A percentile compares a stretch with the other conserved stretches of the same genome.
Evolutionary conservation across 257 asterid genomes (phyloP).

Genomic region (Solanum boliviense): DNA sequence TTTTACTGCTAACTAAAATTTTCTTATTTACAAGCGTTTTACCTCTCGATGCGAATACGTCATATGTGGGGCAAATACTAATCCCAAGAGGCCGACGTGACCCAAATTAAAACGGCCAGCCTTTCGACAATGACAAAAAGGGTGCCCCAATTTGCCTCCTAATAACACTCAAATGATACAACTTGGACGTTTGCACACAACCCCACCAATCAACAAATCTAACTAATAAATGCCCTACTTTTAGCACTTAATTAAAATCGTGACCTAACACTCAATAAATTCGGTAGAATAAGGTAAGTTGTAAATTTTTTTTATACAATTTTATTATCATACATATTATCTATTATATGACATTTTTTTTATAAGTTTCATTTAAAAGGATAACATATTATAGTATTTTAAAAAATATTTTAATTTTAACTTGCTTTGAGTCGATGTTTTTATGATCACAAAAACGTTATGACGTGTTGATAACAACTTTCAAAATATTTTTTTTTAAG

Average conservation of each 20-base stretch:
- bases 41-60: not conserved
- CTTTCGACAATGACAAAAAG: not conserved
- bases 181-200: not conserved
- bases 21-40: not conserved
- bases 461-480: not conserved
- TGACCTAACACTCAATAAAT: not conserved
- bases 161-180: not conserved
- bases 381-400: too few species aligned
- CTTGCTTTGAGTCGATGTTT: not conserved
- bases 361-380: not conserved
- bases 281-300: too few species aligned
- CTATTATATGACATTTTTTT: not conserved
- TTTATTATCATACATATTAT: not conserved
- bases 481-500: not conserved
- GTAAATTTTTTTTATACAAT: too few species aligned
- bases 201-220: not conserved
- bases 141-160: not conserved
- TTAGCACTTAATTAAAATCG: not conserved
- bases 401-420: not conserved
- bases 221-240: not conserved
- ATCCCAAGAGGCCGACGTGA: not conserved
- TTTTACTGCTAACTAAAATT: rapidly evolving
- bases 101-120: not conserved
- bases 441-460: not conserved
- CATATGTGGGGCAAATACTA: too few species aligned